Conservation (phyloP, 129 eudicot genomes). For the sunflower (Helianthus annuus) region HanXRQr2.0-SUNRISE NC_035445.2:143997277-143997776, state of each 20-base stretch:
- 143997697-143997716: slow-evolving; percentile 1
- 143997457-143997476: slow-evolving; percentile 20
- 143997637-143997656: slow-evolving; percentile 56
- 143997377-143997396: slow-evolving; percentile 64
- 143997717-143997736: slow-evolving; percentile 2
- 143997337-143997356: slow-evolving; percentile 66
- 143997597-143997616: slow-evolving; percentile 70
- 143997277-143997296: slow-evolving; percentile 72
- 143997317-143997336: slow-evolving; percentile 66
- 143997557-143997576: slow-evolving; percentile 65
- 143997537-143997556: slow-evolving; percentile 61
- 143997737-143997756: slow-evolving; percentile 30
- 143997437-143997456: slow-evolving; percentile 52
- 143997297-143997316: slow-evolving; percentile 74
- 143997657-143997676: slow-evolving; percentile 28
- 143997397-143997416: slow-evolving; percentile 67
- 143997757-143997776: slow-evolving; percentile 51
- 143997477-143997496: neutral
- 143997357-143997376: slow-evolving; percentile 62
- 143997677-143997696: neutral
- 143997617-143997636: slow-evolving; percentile 64
- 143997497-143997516: slow-evolving; percentile 20
- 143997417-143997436: slow-evolving; percentile 61
- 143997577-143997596: slow-evolving; percentile 58
- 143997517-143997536: slow-evolving; percentile 28